phyloP scores from a whole-genome alignment of 164 flowering plant species.

The Protea cynaroides region DNA sequence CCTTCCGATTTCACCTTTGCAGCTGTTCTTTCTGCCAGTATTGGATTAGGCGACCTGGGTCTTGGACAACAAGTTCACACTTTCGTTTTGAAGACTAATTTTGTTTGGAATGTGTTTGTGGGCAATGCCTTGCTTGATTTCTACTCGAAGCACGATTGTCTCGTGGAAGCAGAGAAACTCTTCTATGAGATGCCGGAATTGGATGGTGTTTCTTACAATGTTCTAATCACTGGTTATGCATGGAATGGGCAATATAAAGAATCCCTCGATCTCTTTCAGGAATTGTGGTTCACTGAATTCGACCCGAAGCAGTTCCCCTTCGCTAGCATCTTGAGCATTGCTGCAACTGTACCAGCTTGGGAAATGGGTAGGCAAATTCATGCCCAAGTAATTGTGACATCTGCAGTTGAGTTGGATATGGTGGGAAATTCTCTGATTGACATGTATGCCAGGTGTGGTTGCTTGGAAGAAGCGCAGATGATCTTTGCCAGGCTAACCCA shows the following conservation, averaged over 20 bases:
- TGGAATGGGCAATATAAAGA: neutral
- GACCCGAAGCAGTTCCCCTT: no score
- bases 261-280: neutral
- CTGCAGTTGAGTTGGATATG: no score
- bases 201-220: neutral
- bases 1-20: neutral
- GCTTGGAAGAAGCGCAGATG: no score
- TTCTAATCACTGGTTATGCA: neutral
- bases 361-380: no score
- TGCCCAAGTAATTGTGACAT: no score
- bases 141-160: neutral
- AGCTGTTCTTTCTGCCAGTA: neutral
- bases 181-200: neutral
- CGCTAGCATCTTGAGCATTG: no score
- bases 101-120: neutral
- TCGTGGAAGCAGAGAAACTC: neutral
- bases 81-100: neutral
- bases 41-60: neutral
- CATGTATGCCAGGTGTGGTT: slow-evolving; percentile 47
- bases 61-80: neutral
- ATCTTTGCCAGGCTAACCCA: no score
- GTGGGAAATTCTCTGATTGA: slow-evolving; percentile 21
- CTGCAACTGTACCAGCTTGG: no score
- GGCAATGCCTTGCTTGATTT: neutral
- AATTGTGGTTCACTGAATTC: neutral